A percentile compares a stretch with the other conserved stretches of the same genome.
Conservation (phyloP, 2,329 filamentous ascomycete genomes). For the Cercospora canescens region DNA sequence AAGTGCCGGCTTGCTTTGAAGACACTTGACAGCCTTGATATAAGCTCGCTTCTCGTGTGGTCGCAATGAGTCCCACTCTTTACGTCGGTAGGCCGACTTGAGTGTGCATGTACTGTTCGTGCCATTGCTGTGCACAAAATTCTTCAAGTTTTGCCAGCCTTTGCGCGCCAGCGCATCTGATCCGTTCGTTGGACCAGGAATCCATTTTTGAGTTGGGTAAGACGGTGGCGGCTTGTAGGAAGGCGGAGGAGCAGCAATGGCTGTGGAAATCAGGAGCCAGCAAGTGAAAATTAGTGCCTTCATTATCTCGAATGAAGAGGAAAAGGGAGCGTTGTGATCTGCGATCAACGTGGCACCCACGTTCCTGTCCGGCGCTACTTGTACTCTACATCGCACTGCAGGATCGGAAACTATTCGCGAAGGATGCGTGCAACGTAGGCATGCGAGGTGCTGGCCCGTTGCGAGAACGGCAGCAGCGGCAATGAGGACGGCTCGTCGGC, state of each 20-base stretch:
- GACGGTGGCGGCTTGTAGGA: not conserved
- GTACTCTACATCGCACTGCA: not conserved
- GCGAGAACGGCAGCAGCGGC: not conserved
- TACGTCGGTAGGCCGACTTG: conserved; percentile 41
- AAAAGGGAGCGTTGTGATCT: not conserved
- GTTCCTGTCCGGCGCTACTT: not conserved
- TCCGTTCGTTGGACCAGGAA: not conserved
- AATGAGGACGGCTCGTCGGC: not conserved
- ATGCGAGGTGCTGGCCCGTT: not conserved
- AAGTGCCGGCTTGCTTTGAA: conserved; percentile 30
- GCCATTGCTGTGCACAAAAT: not conserved
- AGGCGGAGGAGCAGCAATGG: not conserved
- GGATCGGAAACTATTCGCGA: not conserved
- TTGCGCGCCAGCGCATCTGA: not conserved
- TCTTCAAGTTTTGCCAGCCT: not conserved
- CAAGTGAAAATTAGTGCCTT: not conserved
- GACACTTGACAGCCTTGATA: conserved; percentile 34
- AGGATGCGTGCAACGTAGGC: not conserved
- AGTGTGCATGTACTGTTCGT: conserved; percentile 20
- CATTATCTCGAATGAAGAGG: not conserved
- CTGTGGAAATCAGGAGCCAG: not conserved
- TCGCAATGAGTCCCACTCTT: conserved; percentile 42
- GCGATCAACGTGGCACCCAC: not conserved
- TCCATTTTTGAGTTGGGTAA: not conserved
- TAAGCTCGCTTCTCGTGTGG: conserved; percentile 31